Base-by-base conservation (phyloP, 2,329 filamentous ascomycete species). In the Penicillium sp. region DNA sequence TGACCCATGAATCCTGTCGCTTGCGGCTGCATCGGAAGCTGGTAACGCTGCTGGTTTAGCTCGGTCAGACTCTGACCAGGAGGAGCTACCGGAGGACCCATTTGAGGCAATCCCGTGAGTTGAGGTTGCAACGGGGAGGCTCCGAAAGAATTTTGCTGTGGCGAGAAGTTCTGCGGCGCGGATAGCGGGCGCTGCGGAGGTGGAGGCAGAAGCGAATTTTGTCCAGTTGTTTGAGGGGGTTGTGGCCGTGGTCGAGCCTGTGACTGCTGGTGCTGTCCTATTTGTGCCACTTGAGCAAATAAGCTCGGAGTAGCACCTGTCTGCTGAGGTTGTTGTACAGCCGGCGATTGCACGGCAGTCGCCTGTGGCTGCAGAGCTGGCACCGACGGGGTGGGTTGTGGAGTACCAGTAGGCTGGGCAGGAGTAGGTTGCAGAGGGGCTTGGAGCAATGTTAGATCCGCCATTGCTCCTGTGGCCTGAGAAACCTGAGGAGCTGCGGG, bases 151-250 rank as follows among this genome's bases (percentile, higher is more conserved):
- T 80, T 90, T 38, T 83, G 83, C 64, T 84, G 83, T 63, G 87
- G 86, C 41, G 82, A 71, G 52, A 77, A 86, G 46, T 89, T 87
- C 66, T 89, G 87, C 22, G 93, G 92, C 33, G 93, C 92, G 34
- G 92, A 96, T 11, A 93, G 78, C 7, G 93, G 87, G 53, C 93
- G 81, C 44, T 84, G 81, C 10, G 90, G 89, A 14, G 88, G 89
- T 7, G 90, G 89, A 41, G 86, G 80, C 54, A 91, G 81, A 31
- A 95, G 76, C 14, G 82, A 81, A 33, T 80, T 76, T 41, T 76
- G 78, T 50, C 81, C 79, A 53, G 79, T 74, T 37, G 74, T 75
- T 53, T 86, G 83, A 40, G 89, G 87, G 31, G 86, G 80, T 50
- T 82, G 75, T 37, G 89, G 90, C 55, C 89, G 78, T 67, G 89